Percentiles rank a stretch among this genome's conserved stretches.
Evolutionary conservation across 371 early-diverging fungal genomes (phyloP).

Genomic region (Thermomucor indicae-seudaticae): DNA sequence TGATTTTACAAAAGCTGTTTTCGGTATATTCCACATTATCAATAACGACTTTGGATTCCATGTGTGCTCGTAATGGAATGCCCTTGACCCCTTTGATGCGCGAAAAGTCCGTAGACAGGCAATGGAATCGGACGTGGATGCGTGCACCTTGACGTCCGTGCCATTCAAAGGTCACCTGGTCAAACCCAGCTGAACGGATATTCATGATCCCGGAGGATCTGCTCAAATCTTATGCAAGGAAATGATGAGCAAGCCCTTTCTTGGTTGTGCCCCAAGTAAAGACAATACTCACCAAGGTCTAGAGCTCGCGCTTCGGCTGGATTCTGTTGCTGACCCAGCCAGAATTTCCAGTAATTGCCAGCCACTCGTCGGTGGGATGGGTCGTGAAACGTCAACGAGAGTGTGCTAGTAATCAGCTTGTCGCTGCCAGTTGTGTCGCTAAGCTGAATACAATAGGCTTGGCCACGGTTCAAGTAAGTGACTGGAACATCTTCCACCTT

Average conservation of each 20-base stretch:
- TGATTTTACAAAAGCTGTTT: constrained; percentile 61
- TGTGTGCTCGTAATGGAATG: constrained; percentile 63
- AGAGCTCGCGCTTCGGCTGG: constrained; percentile 56
- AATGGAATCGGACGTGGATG: constrained; percentile 62
- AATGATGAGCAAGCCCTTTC: too few species aligned
- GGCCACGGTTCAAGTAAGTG: constrained; percentile 54
- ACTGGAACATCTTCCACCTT: constrained; percentile 43
- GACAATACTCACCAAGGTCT: constrained; percentile 44
- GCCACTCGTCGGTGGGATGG: constrained; percentile 63
- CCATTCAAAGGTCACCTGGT: constrained; percentile 64
- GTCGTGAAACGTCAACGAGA: constrained; percentile 71
- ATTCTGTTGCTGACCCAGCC: constrained; percentile 67
- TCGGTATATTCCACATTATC: constrained; percentile 39
- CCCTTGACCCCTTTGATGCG: constrained; percentile 78
- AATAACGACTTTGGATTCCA: constrained; percentile 52
- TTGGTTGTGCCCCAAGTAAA: not conserved
- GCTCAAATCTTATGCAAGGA: too few species aligned
- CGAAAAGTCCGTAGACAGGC: constrained; percentile 73
- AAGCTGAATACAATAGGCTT: constrained; percentile 48
- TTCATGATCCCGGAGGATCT: constrained; percentile 41
- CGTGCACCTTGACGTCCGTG: constrained; percentile 62
- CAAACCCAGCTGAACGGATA: constrained; percentile 54
- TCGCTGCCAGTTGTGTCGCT: constrained; percentile 40
- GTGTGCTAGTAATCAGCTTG: constrained; percentile 48
- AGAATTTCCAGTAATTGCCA: constrained; percentile 69